Evolutionary conservation across 768 basidiomycete species (phyloP).

Genomic region (Gloeostereum incarnatum): DNA sequence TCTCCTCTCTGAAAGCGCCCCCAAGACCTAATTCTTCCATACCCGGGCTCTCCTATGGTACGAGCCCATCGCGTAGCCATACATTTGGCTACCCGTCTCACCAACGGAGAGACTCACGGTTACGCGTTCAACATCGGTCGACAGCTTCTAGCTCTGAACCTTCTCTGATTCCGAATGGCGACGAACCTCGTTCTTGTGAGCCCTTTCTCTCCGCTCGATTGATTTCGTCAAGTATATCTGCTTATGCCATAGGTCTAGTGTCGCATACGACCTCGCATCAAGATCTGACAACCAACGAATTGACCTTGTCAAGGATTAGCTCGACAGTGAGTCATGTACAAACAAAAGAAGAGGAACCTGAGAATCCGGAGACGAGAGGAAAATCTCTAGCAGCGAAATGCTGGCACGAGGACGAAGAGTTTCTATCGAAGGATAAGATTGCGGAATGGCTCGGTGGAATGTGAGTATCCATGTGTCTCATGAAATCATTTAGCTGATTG

Average conservation of each 20-base stretch:
- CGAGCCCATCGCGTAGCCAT: too few species aligned
- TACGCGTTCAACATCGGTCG: slow-evolving; percentile 61
- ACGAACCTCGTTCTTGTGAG: slow-evolving; percentile 43
- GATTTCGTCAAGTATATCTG: slow-evolving; percentile 6
- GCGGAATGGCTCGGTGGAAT: slow-evolving; percentile 92
- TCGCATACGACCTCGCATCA: slow-evolving; percentile 33
- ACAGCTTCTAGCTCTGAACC: slow-evolving; percentile 77
- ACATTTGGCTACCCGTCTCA: too few species aligned
- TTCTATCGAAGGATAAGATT: slow-evolving; percentile 83
- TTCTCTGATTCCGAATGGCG: slow-evolving; percentile 52
- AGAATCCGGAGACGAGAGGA: slow-evolving; percentile 54
- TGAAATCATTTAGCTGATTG: slow-evolving; percentile 1
- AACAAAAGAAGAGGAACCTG: slow-evolving; percentile 31
- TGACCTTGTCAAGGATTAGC: slow-evolving; percentile 24
- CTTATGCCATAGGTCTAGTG: slow-evolving; percentile 9
- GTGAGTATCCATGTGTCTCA: slow-evolving; percentile 48
- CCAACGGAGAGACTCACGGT: too few species aligned
- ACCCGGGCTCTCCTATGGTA: slow-evolving; percentile 16
- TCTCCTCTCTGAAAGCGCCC: slow-evolving; percentile 36
- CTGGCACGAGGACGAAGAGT: slow-evolving; percentile 81
- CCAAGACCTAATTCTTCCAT: slow-evolving; percentile 12
- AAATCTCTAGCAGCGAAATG: slow-evolving; percentile 69
- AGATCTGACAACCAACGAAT: slow-evolving; percentile 46
- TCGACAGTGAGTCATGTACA: slow-evolving; percentile 10
- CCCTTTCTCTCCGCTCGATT: slow-evolving; percentile 10